Evolutionary conservation across 139 green algal species (phyloP).

Genomic region (Eudorina sp.): DNA sequence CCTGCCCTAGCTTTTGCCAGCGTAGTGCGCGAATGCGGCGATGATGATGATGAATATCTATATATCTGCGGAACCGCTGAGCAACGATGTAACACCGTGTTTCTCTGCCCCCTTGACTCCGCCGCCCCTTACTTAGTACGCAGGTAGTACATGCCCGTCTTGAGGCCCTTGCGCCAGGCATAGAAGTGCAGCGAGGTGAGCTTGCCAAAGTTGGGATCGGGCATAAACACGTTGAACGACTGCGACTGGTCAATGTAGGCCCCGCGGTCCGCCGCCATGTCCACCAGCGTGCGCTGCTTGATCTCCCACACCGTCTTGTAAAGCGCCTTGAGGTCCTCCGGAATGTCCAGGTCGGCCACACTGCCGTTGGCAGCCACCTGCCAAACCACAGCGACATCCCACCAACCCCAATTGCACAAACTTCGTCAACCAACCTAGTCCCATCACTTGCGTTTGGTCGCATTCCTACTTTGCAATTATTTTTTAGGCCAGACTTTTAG

Average conservation of each 20-base stretch:
- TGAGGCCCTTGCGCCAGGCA: slow-evolving; percentile 95
- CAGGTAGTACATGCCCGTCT: slow-evolving; percentile 99
- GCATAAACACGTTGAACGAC: slow-evolving; percentile 98
- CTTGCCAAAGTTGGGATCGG: slow-evolving; percentile 99
- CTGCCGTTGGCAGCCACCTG: slow-evolving; percentile 72
- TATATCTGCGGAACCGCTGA: too few species aligned
- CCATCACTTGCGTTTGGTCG: too few species aligned
- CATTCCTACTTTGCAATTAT: too few species aligned
- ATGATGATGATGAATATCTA: too few species aligned
- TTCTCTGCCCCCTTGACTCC: too few species aligned
- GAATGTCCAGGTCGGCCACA: slow-evolving; percentile 85
- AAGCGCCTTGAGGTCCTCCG: slow-evolving; percentile 91
- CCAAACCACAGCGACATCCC: background rate
- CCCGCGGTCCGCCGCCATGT: slow-evolving; percentile 98
- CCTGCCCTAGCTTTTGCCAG: too few species aligned
- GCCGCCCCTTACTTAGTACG: slow-evolving; percentile 76
- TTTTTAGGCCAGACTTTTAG: too few species aligned
- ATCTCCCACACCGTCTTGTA: slow-evolving; percentile 99
- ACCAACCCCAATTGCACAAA: background rate
- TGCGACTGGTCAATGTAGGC: slow-evolving; percentile 99
- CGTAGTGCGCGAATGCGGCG: too few species aligned
- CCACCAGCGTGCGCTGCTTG: slow-evolving; percentile 95
- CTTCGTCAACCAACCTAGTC: too few species aligned
- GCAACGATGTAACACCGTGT: too few species aligned
- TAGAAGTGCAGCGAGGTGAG: slow-evolving; percentile 99